Conservation (phyloP, 345 rosid species). For the Triadica sebifera region DNA sequence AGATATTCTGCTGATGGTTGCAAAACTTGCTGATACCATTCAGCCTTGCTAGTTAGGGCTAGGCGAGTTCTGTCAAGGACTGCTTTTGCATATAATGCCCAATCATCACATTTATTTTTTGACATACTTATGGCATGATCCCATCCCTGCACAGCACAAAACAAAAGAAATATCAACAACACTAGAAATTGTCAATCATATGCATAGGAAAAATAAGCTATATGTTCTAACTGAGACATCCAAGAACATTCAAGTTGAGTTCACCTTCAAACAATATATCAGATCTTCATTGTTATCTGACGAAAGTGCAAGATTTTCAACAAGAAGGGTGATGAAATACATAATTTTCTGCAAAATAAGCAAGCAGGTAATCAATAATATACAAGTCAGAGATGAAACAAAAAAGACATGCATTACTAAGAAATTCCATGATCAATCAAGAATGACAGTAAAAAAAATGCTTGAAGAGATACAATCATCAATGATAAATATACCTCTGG, state of each 20-base stretch:
- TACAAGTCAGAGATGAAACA: slow-evolving; percentile 8
- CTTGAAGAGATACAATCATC: not conserved
- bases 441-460: not conserved
- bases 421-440: not conserved
- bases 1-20: slow-evolving; percentile 97
- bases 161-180: slow-evolving; percentile 15
- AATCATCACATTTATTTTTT: slow-evolving; percentile 51
- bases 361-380: slow-evolving; percentile 22
- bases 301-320: slow-evolving; percentile 92
- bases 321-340: slow-evolving; percentile 68
- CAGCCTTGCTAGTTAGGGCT: slow-evolving; percentile 83
- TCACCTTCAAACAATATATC: slow-evolving; percentile 87
- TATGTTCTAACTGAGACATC: not conserved
- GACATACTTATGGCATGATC: slow-evolving; percentile 59
- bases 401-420: slow-evolving; percentile 7
- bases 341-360: slow-evolving; percentile 68
- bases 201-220: not conserved
- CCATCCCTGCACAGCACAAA: slow-evolving; percentile 71
- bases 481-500: slow-evolving; percentile 63
- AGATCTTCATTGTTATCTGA: slow-evolving; percentile 94
- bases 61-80: slow-evolving; percentile 94
- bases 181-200: slow-evolving; percentile 3
- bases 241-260: not conserved
- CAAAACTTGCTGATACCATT: slow-evolving; percentile 73
- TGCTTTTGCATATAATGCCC: slow-evolving; percentile 96